These are phyloP conservation scores for Hanseniaspora lachancei DNA, from an alignment of 805 yeast species.

Conservation along the genomic window DNA sequence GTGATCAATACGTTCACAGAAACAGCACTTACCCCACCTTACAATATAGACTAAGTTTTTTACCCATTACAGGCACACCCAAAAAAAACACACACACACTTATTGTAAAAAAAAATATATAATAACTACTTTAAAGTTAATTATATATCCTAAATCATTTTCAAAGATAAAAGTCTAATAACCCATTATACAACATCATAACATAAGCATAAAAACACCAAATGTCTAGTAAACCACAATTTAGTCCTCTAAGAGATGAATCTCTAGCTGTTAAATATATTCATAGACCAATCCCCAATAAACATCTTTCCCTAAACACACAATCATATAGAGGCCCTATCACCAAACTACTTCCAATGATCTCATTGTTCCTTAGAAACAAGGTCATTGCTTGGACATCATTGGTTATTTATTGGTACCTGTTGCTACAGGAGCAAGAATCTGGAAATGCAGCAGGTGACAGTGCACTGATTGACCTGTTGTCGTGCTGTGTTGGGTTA, in stretches of 20 bases:
- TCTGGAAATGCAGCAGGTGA: conserved; percentile 22
- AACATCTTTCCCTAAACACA: not conserved
- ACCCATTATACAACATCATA: not conserved
- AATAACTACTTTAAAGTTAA: not conserved
- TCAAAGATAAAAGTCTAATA: not conserved
- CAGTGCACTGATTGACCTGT: conserved; percentile 31
- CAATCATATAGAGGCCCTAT: conserved; percentile 20
- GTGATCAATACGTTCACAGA: too few species aligned
- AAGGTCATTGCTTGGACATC: conserved; percentile 38
- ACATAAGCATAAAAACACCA: not conserved
- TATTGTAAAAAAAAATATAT: not conserved
- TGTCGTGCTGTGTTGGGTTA: conserved; percentile 36
- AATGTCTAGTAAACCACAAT: not conserved
- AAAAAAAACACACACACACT: not conserved
- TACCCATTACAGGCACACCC: not conserved
- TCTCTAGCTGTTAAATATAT: conserved; percentile 8
- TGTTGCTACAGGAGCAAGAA: conserved; percentile 20
- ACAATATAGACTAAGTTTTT: too few species aligned
- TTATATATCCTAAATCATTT: too few species aligned
- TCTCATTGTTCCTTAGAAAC: conserved; percentile 50
- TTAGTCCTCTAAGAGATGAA: not conserved
- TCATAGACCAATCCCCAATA: conserved; percentile 4
- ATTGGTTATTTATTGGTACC: conserved; percentile 36
- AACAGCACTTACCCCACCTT: too few species aligned
- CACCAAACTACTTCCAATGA: conserved; percentile 51